Evolutionary conservation across 805 yeast genomes (phyloP), one percentile per base, ranked within the genome.

Genomic region (Candida sanyiensis): DNA sequence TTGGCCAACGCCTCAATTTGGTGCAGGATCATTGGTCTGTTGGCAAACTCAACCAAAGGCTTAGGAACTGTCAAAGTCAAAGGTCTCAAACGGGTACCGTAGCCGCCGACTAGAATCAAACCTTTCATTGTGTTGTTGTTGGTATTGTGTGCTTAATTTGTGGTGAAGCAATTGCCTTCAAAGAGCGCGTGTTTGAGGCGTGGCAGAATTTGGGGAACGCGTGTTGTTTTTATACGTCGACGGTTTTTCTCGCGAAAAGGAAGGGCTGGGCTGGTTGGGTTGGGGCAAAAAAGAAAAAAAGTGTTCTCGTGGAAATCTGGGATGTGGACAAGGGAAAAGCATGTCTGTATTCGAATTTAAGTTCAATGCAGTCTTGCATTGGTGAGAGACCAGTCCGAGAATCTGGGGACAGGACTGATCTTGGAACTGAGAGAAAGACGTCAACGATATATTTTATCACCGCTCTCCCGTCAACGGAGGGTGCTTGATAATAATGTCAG

Each of bases 1-100:
- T 80, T 80, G 47, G 97, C 96, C 48, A 93, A 74, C 38, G 98
- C 96, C 72, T 93, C 97, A 62, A 93, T 88, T 73, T 93, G 99
- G 67, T 93, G 98, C 57, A 87, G 73, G 58, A 93, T 93, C 98
- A 93, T 93, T 59, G 99, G 97, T 72, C 90, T 85, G 85, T 93
- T 93, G 65, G 85, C 99, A 60, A 93, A 93, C 71, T 90, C 97
- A 50, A 89, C 97, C 67, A 89, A 75, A 37, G 97, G 97, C 71
- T 89, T 89, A 65, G 97, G 97, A 50, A 82, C 76, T 43, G 97
- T 87, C 57, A 89, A 73, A 47, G 97, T 89, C 59, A 93, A 75
- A 48, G 99, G 99, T 79, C 99, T 89, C 73, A 93, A 83, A 74
- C 99, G 93, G 61, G 99, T 93, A 76, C 99, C 99, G 75, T 89